A percentile compares a stretch with the other conserved stretches of the same genome.
These are phyloP conservation scores for Rubroboletus satanas DNA, from an alignment of 768 basidiomycete species.

Conservation along the genomic window DNA sequence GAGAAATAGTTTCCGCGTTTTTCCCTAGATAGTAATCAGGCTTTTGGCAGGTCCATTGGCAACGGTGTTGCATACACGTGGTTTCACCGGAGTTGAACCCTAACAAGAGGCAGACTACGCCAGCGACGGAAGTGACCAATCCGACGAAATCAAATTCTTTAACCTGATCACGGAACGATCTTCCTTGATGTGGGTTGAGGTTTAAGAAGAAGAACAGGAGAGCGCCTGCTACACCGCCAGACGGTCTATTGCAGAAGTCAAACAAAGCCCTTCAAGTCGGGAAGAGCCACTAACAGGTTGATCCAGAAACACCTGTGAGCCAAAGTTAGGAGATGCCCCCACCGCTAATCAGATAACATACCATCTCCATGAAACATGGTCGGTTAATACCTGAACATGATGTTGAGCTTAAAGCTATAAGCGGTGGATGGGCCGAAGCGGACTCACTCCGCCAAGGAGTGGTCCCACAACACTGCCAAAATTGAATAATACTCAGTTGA, in stretches of 20 bases:
- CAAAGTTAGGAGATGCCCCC: background rate
- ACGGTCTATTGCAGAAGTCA: slow-evolving; percentile 27
- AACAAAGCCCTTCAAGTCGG: background rate
- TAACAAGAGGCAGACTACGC: slow-evolving; percentile 36
- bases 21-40: slow-evolving; percentile 23
- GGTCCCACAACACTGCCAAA: slow-evolving; percentile 40
- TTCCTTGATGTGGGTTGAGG: slow-evolving; percentile 33
- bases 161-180: slow-evolving; percentile 30
- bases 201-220: slow-evolving; percentile 35
- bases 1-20: slow-evolving; percentile 32
- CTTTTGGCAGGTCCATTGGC: background rate
- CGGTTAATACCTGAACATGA: slow-evolving; percentile 28
- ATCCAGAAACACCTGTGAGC: slow-evolving; percentile 34
- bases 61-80: slow-evolving; percentile 22
- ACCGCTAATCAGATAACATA: slow-evolving; percentile 13
- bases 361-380: slow-evolving; percentile 40
- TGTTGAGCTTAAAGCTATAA: background rate
- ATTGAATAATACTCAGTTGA: background rate
- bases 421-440: background rate
- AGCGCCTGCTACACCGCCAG: slow-evolving; percentile 31
- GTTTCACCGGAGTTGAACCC: slow-evolving; percentile 37
- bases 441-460: slow-evolving; percentile 35
- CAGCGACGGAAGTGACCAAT: slow-evolving; percentile 32
- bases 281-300: slow-evolving; percentile 27
- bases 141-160: slow-evolving; percentile 40